A percentile compares a stretch with the other conserved stretches of the same genome.
Conservation (phyloP, 352 stramenopile species). For the Phytopythium kandeliae region DNA sequence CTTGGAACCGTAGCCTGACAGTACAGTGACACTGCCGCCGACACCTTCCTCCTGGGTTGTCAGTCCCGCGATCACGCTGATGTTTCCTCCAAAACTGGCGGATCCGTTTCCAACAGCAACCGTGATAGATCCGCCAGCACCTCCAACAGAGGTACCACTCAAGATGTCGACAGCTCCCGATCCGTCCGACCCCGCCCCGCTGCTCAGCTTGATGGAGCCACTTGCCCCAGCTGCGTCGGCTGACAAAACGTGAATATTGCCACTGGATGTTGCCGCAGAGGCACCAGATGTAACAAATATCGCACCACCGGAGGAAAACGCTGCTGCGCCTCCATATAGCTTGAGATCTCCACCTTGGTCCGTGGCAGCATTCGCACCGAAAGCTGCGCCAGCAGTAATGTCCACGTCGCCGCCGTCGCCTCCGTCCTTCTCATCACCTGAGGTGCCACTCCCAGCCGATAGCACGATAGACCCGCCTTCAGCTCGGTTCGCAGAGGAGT, state of each 20-base stretch:
- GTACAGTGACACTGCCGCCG: constrained; percentile 35
- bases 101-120: constrained; percentile 35
- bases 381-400: constrained; percentile 36
- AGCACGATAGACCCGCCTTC: constrained; percentile 43
- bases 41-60: constrained; percentile 22
- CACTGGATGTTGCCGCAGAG: constrained; percentile 34
- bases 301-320: constrained; percentile 32
- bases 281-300: constrained; percentile 35
- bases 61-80: constrained; percentile 33
- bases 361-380: constrained; percentile 23
- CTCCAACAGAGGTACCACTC: constrained; percentile 31
- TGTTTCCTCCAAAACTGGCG: constrained; percentile 27
- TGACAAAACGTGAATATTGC: constrained; percentile 30
- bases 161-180: constrained; percentile 40
- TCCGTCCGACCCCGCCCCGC: constrained; percentile 18
- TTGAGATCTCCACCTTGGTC: constrained; percentile 34
- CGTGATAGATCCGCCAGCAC: constrained; percentile 34
- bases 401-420: constrained; percentile 52
- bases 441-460: constrained; percentile 35
- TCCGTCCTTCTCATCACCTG: constrained; percentile 41
- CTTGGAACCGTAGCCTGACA: constrained; percentile 33
- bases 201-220: constrained; percentile 25
- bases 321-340: constrained; percentile 35
- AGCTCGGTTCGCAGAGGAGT: constrained; percentile 28
- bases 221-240: constrained; percentile 27